Percentiles rank a stretch among this genome's conserved stretches.
Conservation (phyloP, 106 monocot species). For the Allium sativum region DNA sequence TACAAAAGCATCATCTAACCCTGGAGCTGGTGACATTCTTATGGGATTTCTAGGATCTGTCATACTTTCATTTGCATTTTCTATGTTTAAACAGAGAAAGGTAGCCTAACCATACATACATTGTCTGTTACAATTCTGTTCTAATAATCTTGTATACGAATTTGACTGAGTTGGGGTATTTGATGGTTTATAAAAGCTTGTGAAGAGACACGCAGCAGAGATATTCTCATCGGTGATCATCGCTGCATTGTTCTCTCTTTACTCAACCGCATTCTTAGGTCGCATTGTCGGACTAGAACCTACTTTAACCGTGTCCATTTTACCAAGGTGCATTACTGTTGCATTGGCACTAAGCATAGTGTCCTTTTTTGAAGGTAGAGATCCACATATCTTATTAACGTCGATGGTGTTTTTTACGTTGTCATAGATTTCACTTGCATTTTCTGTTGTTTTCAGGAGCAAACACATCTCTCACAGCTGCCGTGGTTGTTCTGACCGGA, state of each 20-base stretch:
- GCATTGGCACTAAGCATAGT: slow-evolving; percentile 92
- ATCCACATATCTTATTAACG: too few species aligned
- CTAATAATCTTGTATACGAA: too few species aligned
- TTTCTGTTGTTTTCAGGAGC: slow-evolving; percentile 31
- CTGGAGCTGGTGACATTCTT: slow-evolving; percentile 95
- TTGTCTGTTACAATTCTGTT: not conserved
- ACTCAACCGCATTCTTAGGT: slow-evolving; percentile 84
- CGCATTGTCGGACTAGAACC: slow-evolving; percentile 70
- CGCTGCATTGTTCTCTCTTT: slow-evolving; percentile 65
- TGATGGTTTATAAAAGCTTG: slow-evolving; percentile 36
- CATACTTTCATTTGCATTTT: slow-evolving; percentile 97
- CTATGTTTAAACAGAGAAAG: slow-evolving; percentile 99
- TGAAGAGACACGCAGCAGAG: slow-evolving; percentile 92
- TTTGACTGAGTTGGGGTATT: too few species aligned
- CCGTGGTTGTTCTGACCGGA: slow-evolving; percentile 92
- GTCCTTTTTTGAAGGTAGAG: slow-evolving; percentile 85
- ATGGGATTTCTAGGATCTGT: slow-evolving; percentile 97
- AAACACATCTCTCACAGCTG: slow-evolving; percentile 89
- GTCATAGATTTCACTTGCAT: not conserved
- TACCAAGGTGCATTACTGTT: slow-evolving; percentile 97
- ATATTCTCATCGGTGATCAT: slow-evolving; percentile 88
- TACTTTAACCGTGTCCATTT: slow-evolving; percentile 72
- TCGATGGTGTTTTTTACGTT: too few species aligned
- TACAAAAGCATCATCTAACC: slow-evolving; percentile 78
- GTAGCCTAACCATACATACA: slow-evolving; percentile 11